phyloP scores from a whole-genome alignment of 2,329 filamentous ascomycete genomes.

The Cercospora beticola region DNA sequence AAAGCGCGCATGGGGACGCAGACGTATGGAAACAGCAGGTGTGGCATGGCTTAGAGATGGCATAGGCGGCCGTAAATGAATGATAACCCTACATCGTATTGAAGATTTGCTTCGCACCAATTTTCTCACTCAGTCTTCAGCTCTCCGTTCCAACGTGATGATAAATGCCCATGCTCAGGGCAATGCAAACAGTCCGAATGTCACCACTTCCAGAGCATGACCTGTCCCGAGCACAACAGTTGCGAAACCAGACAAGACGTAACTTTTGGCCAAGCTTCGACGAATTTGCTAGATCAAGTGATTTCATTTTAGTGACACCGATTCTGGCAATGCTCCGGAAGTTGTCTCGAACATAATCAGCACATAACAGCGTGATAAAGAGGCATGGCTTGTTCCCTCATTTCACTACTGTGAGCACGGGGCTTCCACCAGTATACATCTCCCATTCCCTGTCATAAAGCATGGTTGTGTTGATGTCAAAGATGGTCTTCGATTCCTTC shows the following conservation, averaged over 20 bases:
- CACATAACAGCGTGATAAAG: background rate
- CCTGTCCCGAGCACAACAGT: background rate
- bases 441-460: background rate
- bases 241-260: background rate
- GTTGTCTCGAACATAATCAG: background rate
- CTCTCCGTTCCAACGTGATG: background rate
- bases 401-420: background rate
- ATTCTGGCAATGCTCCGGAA: background rate
- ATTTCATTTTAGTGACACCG: background rate
- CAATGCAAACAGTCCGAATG: background rate
- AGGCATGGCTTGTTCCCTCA: background rate
- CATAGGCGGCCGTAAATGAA: background rate
- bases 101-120: background rate
- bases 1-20: background rate
- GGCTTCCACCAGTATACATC: background rate
- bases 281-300: background rate
- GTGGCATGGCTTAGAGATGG: background rate
- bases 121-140: background rate
- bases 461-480: background rate
- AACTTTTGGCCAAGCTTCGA: background rate
- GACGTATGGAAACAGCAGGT: background rate
- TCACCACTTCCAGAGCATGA: background rate
- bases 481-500: background rate
- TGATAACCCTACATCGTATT: background rate
- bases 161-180: background rate